Percentiles rank a stretch among this genome's conserved stretches.
Evolutionary conservation across 345 rosid species (phyloP).

Genomic region (Boechera stricta): DNA sequence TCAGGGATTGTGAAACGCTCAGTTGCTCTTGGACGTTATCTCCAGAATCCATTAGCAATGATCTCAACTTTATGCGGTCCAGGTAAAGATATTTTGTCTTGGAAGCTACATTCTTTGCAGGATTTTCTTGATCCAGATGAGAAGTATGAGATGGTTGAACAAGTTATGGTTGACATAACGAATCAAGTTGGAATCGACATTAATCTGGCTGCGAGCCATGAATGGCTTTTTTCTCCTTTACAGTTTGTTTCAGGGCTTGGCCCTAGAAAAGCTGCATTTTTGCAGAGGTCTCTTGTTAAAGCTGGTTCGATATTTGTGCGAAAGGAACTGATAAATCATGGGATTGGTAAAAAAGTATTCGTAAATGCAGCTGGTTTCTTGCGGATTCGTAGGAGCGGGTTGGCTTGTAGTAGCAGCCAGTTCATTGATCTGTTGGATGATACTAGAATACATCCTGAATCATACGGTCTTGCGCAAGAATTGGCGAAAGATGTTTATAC

Average conservation of each 20-base stretch:
- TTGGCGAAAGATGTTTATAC: slow-evolving; percentile 75
- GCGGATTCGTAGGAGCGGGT: slow-evolving; percentile 81
- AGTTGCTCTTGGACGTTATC: slow-evolving; percentile 84
- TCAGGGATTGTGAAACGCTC: slow-evolving; percentile 82
- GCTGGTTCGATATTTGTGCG: slow-evolving; percentile 75
- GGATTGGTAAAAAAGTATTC: slow-evolving; percentile 80
- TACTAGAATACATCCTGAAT: slow-evolving; percentile 92
- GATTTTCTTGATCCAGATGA: slow-evolving; percentile 75
- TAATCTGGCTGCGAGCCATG: slow-evolving; percentile 76
- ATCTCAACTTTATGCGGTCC: slow-evolving; percentile 80
- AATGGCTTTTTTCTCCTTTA: slow-evolving; percentile 84
- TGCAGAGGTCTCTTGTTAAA: slow-evolving; percentile 84
- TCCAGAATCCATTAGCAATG: slow-evolving; percentile 90
- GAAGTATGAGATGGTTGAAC: slow-evolving; percentile 76
- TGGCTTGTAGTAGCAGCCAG: slow-evolving; percentile 79
- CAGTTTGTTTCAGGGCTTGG: slow-evolving; percentile 90
- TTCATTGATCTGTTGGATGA: slow-evolving; percentile 83
- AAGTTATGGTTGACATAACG: slow-evolving; percentile 79
- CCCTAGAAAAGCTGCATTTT: slow-evolving; percentile 81
- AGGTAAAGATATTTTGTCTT: slow-evolving; percentile 76
- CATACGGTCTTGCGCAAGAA: slow-evolving; percentile 76
- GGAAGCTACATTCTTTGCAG: slow-evolving; percentile 76
- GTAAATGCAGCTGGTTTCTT: slow-evolving; percentile 84
- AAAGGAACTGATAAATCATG: slow-evolving; percentile 71
- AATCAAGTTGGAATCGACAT: slow-evolving; percentile 86